Evolutionary conservation across 1,284 basidiomycete genomes (phyloP).

Genomic region (Puccinia polysora): DNA sequence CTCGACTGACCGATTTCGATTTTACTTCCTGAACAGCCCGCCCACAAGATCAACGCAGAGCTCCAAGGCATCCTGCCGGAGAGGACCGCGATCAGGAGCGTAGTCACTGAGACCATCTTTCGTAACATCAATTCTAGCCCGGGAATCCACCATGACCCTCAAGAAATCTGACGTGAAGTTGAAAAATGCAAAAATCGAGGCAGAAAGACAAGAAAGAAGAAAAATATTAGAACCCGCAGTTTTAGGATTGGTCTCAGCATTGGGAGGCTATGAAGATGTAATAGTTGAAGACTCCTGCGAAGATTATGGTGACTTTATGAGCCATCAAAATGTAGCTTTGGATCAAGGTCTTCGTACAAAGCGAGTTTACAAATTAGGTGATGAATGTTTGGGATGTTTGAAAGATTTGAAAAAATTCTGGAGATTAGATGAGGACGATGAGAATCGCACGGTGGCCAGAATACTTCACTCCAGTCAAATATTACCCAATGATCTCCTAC

Average conservation of each 20-base stretch:
- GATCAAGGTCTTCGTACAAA: not conserved
- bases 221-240: constrained; percentile 30
- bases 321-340: constrained; percentile 48
- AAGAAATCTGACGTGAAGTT: not conserved
- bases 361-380: not conserved
- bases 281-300: constrained; percentile 42
- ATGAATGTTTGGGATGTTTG: constrained; percentile 62
- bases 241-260: constrained; percentile 45
- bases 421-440: constrained; percentile 89
- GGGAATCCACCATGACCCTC: no score
- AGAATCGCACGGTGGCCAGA: constrained; percentile 84
- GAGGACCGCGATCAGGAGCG: no score
- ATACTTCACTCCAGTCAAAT: constrained; percentile 79
- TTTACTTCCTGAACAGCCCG: no score
- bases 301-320: constrained; percentile 45
- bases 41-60: no score
- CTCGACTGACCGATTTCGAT: no score
- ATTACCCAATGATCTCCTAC: constrained; percentile 75
- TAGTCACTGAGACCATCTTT: no score
- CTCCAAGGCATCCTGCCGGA: no score
- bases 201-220: constrained; percentile 21
- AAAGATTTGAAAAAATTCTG: constrained; percentile 90
- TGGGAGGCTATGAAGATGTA: constrained; percentile 49
- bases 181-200: constrained; percentile 15
- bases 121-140: no score